Evolutionary conservation across 768 basidiomycete genomes (phyloP), one percentile per base, ranked within the genome.

Genomic region (Dacryopinax spathularia): DNA sequence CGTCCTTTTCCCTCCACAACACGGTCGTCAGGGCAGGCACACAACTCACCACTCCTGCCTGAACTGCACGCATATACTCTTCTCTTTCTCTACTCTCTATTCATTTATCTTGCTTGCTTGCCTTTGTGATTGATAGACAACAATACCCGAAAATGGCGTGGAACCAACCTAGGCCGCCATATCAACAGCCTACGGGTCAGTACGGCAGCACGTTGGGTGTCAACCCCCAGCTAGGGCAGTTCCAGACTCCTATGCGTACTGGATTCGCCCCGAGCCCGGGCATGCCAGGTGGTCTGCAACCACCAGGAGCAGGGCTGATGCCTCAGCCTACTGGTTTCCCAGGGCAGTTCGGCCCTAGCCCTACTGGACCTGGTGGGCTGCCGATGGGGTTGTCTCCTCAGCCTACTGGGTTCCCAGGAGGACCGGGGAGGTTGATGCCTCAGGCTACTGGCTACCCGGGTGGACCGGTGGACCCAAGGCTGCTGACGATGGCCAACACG

Each of bases 401-500:
- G 69, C 76, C 75, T 15, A 85, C 84, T 3, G 85, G 88, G 1
- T 88, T 83, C 68, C 76, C 74, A 15, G 79, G 79, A 29, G 74
- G 71, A 60, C 31, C 69, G 72, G 34, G 72, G 69, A 29, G 35
- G 72, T 64, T 72, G 73, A 33, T 76, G 31, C 56, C 20, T 43
- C 65, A 70, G 62, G 60, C 79, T 80, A 6, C 80, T 91, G 60
- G 77, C 86, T 1, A 92, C 69, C 75, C 79, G 62, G 92, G 91
- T 5, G 91, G 91, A 22, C 89, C 81, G 69, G 76, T 88, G 62
- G 88, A 95, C 75, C 92, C 91, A 1, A 77, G 91, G 20, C 76
- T 94, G 60, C 83, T 84, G 72, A 85, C 93, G 82, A 91, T 96
- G 88, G 85, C 85, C n/a, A 88, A 76, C 65, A 86, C 87, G 0